Evolutionary conservation across 2,329 filamentous ascomycete species (phyloP).

Genomic region (Raffaelea arxii): DNA sequence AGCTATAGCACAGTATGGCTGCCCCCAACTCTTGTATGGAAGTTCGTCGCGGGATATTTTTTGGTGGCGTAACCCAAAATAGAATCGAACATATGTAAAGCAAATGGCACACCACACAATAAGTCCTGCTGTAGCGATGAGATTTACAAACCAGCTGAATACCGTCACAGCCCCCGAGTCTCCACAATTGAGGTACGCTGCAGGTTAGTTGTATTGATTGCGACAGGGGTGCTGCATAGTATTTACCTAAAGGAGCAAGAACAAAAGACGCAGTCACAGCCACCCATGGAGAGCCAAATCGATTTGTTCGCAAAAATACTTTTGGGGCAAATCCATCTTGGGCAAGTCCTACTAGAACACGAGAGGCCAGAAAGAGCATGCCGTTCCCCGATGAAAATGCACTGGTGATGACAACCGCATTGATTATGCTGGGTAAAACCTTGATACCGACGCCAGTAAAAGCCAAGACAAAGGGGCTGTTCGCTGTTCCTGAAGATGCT

Average conservation of each 20-base stretch:
- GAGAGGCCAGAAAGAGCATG: conserved; percentile 47
- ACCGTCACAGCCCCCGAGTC: conserved; percentile 2
- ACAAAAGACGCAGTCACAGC: background rate
- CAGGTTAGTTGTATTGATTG: background rate
- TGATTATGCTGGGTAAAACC: conserved; percentile 61
- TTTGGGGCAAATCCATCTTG: conserved; percentile 48
- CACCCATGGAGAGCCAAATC: conserved; percentile 43
- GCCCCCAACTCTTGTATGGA: conserved; percentile 42
- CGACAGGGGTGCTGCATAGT: background rate
- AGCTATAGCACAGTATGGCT: conserved; percentile 58
- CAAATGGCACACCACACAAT: conserved; percentile 59
- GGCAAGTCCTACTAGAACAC: conserved; percentile 49
- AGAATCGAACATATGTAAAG: conserved; percentile 59
- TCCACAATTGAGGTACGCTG: conserved; percentile 48
- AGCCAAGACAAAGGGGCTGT: conserved; percentile 62
- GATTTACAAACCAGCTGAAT: conserved; percentile 12
- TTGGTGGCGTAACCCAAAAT: conserved; percentile 52
- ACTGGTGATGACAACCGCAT: conserved; percentile 64
- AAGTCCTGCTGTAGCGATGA: conserved; percentile 55
- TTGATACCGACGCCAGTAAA: conserved; percentile 57
- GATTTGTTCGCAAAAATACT: conserved; percentile 42
- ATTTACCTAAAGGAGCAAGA: background rate
- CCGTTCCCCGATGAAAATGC: conserved; percentile 62
- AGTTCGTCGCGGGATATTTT: conserved; percentile 53
- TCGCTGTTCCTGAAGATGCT: conserved; percentile 18